Evolutionary conservation across 352 stramenopile species (phyloP).

Genomic region (Poterioochromonas sp.): DNA sequence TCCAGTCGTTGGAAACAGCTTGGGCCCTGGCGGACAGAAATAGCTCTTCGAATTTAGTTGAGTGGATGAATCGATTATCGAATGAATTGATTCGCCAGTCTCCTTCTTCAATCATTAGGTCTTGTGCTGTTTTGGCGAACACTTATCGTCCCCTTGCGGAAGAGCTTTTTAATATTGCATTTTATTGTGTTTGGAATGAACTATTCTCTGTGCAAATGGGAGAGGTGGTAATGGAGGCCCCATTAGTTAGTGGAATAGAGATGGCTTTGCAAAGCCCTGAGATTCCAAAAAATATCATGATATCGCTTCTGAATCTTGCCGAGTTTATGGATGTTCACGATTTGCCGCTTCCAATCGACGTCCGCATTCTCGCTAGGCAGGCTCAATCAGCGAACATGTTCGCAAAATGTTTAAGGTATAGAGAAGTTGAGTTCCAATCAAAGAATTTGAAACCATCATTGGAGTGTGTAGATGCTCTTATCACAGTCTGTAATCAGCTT

Average conservation of each 20-base stretch:
- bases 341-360: constrained; percentile 88
- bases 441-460: constrained; percentile 54
- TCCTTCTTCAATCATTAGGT: constrained; percentile 81
- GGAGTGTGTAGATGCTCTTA: constrained; percentile 86
- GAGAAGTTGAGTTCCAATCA: constrained; percentile 70
- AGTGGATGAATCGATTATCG: constrained; percentile 93
- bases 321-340: constrained; percentile 99
- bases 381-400: constrained; percentile 95
- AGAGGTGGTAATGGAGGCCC: constrained; percentile 53
- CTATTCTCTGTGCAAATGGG: constrained; percentile 78
- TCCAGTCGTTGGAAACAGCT: constrained; percentile 35
- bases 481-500: constrained; percentile 97
- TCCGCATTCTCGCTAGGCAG: constrained; percentile 82
- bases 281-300: constrained; percentile 90
- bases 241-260: constrained; percentile 17
- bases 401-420: constrained; percentile 85
- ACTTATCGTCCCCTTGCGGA: constrained; percentile 87
- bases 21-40: constrained; percentile 34
- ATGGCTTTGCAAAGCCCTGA: constrained; percentile 70
- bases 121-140: constrained; percentile 81
- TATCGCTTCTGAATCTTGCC: constrained; percentile 88
- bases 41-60: constrained; percentile 37
- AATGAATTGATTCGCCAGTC: constrained; percentile 91
- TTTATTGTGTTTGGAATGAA: constrained; percentile 96
- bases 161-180: constrained; percentile 93